Percentiles rank a stretch among this genome's conserved stretches.
Evolutionary conservation across 2,329 filamentous ascomycete species (phyloP).

Genomic region (Curvularia spicifera): DNA sequence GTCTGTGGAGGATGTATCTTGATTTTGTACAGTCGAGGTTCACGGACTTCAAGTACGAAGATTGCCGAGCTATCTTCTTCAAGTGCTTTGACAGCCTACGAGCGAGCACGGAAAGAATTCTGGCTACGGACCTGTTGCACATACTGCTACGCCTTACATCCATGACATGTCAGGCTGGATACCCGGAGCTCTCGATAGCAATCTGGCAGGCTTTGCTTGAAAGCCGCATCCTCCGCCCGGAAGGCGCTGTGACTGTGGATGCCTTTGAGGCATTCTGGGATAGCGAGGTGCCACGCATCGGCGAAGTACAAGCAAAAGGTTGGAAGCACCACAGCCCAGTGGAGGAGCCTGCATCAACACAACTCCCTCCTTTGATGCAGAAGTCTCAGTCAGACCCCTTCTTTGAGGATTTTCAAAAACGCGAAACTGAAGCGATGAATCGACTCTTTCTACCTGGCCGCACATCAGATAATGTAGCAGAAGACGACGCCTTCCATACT

Average conservation of each 20-base stretch:
- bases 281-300: constrained; percentile 77
- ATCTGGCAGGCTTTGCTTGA: constrained; percentile 86
- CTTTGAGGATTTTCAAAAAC: constrained; percentile 40
- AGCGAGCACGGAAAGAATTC: constrained; percentile 3
- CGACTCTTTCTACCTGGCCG: constrained; percentile 69
- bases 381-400: constrained; percentile 17
- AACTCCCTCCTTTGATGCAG: constrained; percentile 8
- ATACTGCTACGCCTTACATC: constrained; percentile 76
- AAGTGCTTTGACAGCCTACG: constrained; percentile 60
- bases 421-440: constrained; percentile 61
- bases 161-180: constrained; percentile 79
- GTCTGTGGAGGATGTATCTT: constrained; percentile 75
- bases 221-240: constrained; percentile 69
- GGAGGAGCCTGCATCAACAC: constrained; percentile 22
- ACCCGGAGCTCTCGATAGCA: constrained; percentile 75
- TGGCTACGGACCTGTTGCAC: constrained; percentile 59
- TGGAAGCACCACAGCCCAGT: constrained; percentile 65
- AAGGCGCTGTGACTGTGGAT: constrained; percentile 47
- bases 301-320: constrained; percentile 73
- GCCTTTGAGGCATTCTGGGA: constrained; percentile 83
- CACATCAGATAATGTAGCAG: constrained; percentile 73
- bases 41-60: constrained; percentile 70
- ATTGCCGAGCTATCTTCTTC: constrained; percentile 65
- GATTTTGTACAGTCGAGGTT: constrained; percentile 74
- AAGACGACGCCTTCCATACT: constrained; percentile 83